Base-by-base conservation (phyloP, 768 basidiomycete genomes). In the Leccinum boreale region DNA sequence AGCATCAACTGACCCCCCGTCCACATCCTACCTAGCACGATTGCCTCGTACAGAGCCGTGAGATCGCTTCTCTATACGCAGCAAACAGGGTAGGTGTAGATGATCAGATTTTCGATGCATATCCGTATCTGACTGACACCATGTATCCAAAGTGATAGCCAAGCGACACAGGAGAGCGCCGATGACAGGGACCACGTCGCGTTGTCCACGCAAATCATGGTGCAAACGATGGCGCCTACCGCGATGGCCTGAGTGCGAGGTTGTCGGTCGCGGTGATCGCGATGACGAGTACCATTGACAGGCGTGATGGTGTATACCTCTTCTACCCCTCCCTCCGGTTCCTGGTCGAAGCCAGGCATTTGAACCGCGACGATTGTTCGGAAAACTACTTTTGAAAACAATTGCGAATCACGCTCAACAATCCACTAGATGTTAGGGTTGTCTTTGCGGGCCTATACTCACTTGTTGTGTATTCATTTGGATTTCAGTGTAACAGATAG, bases 91-190 rank as follows among this genome's bases (percentile, higher is more conserved):
- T 66, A 15, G 15, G 2, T 8, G 14, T 15, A 9, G 21, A 36
- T 17, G 17, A 17, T 17, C 12, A 15, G 5, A 4, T 1, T 44
- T 46, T 31, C 24, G 29, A 23, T 42, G n/a, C 5, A 5, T 10
- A 96, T 3, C 6, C 36, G 17, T 39, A 39, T 17, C 17, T 39
- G 17, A 39, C 36, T 39, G 36, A 39, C 17, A 7, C 36, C 17
- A 39, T n/a, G 17, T 39, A 17, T 39, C 8, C 36, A 39, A 39
- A 39, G 36, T 39, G 17, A n/a, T 17, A 39, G 36, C 17, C 36
- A 39, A 39, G 17, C 36, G 17, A 39, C 36, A n/a, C 36, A n/a
- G 36, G 36, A 39, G 8, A 39, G 36, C 3, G 36, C 17, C 15
- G 17, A 39, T 39, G 36, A n/a, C 36, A 17, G 36, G 36, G 36